Percentiles rank a stretch among this genome's conserved stretches.
Evolutionary conservation across 805 yeast species (phyloP).

Genomic region (Metschnikowia koreensis): DNA sequence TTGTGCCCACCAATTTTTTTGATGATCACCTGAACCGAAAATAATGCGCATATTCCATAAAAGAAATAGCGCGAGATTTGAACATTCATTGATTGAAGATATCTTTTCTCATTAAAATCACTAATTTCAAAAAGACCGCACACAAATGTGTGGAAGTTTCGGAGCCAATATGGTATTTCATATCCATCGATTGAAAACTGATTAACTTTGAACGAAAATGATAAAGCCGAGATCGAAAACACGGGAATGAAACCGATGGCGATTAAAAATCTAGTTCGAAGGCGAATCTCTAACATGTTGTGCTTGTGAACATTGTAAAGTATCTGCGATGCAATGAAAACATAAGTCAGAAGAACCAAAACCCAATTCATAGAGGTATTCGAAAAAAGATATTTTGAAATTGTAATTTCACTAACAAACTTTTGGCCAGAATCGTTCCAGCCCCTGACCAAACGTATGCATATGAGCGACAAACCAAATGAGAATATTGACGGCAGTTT

Average conservation of each 20-base stretch:
- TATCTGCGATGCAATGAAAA: constrained; percentile 18
- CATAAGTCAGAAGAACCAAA: constrained; percentile 43
- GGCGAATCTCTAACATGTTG: constrained; percentile 1
- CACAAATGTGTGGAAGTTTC: constrained; percentile 26
- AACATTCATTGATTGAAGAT: constrained; percentile 24
- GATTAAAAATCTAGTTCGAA: constrained; percentile 22
- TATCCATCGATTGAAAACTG: constrained; percentile 58
- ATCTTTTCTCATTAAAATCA: constrained; percentile 10
- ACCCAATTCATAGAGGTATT: constrained; percentile 45
- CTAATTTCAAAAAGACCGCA: constrained; percentile 28
- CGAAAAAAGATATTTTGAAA: constrained; percentile 43
- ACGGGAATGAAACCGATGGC: constrained; percentile 44
- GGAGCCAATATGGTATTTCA: constrained; percentile 42
- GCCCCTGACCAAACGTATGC: constrained; percentile 62
- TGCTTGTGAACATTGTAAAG: not conserved
- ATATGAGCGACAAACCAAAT: constrained; percentile 21
- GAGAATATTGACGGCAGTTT: constrained; percentile 1
- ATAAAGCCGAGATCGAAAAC: constrained; percentile 44
- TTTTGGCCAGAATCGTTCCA: constrained; percentile 95
- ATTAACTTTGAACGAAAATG: constrained; percentile 53
- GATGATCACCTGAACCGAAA: constrained; percentile 26
- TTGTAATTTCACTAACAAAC: constrained; percentile 39
- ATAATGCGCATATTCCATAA: constrained; percentile 28
- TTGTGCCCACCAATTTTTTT: not conserved
- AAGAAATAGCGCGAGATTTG: constrained; percentile 27